Percentiles rank a stretch among this genome's conserved stretches.
These are phyloP conservation scores for Penicillium pancosmium DNA, from an alignment of 495 filamentous ascomycete genomes.

Conservation along the genomic window DNA sequence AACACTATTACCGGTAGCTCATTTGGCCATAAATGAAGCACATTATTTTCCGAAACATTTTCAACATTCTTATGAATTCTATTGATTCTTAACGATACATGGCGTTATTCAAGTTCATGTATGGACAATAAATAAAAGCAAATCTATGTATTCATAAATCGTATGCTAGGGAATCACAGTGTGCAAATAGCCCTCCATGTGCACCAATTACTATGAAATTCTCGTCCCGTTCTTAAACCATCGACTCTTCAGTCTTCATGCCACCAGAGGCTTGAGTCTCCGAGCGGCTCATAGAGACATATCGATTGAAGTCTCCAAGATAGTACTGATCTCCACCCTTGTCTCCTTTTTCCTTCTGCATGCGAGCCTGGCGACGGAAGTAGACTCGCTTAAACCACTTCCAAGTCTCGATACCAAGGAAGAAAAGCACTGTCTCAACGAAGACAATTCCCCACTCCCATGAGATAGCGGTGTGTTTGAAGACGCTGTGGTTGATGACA, in stretches of 20 bases:
- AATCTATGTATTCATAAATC: not conserved
- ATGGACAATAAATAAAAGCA: not conserved
- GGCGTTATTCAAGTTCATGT: too few species aligned
- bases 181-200: not conserved
- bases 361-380: slow-evolving; percentile 42
- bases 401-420: slow-evolving; percentile 66
- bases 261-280: slow-evolving; percentile 37
- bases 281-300: slow-evolving; percentile 44
- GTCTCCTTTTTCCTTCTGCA: slow-evolving; percentile 16
- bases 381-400: slow-evolving; percentile 65
- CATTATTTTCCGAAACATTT: too few species aligned
- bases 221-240: slow-evolving; percentile 25
- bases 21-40: too few species aligned
- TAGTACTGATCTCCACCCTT: slow-evolving; percentile 18
- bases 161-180: not conserved
- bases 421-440: slow-evolving; percentile 61
- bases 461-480: slow-evolving; percentile 69
- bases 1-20: too few species aligned
- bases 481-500: slow-evolving; percentile 67
- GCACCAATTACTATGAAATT: not conserved
- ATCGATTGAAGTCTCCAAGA: slow-evolving; percentile 38
- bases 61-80: too few species aligned
- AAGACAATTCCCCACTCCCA: slow-evolving; percentile 75
- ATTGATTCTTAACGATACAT: too few species aligned
- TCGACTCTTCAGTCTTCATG: slow-evolving; percentile 35